Base-by-base conservation (phyloP, 78 protist genomes). In the Polysphondylium violaceum region DNA sequence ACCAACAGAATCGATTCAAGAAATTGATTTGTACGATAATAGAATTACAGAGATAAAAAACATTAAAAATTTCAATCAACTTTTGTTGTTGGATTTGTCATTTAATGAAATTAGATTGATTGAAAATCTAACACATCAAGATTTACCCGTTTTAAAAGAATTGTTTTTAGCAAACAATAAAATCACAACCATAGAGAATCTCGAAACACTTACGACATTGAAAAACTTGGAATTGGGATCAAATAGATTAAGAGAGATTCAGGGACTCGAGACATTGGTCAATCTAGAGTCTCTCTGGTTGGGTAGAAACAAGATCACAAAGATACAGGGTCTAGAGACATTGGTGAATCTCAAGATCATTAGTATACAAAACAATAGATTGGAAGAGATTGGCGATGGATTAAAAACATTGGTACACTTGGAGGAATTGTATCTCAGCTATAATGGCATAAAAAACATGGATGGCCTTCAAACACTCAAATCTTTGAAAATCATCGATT, bases 391-490 rank as follows among this genome's bases (percentile, higher is more conserved):
- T 51, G 91, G 91, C 41, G 23, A 74, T 21, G 85, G 85, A 11
- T 36, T 88, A 2, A 56, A 7, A 5, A 71, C 74, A 19, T 63
- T 88, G 29, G 40, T 21, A 41, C 44, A 58, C 33, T 38, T 88
- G 6, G 56, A 43, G 0, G 94, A 88, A 21, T 64, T 88, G 3
- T 88, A 88, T 78, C 40, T 88, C 23, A 71, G 86, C 2, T 69
- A 88, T 31, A 88, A 88, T 60, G 94, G 94, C 67, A 88, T 88
- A 41, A 76, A 86, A 0, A 59, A 88, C 27, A 76, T 88, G 0
- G 76, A 63, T 60, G 94, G 94, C 0, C 16, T 88, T 5, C 74
- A 69, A 58, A 17, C 86, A 67, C 51, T 88, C 21, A 41, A 19
- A 40, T 23, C 23, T 27, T 38, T 83, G 1, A 60, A 74, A 27